Evolutionary conservation across 192 early-diverging fungal species (phyloP).

Genomic region (Powellomyces hirtus): DNA sequence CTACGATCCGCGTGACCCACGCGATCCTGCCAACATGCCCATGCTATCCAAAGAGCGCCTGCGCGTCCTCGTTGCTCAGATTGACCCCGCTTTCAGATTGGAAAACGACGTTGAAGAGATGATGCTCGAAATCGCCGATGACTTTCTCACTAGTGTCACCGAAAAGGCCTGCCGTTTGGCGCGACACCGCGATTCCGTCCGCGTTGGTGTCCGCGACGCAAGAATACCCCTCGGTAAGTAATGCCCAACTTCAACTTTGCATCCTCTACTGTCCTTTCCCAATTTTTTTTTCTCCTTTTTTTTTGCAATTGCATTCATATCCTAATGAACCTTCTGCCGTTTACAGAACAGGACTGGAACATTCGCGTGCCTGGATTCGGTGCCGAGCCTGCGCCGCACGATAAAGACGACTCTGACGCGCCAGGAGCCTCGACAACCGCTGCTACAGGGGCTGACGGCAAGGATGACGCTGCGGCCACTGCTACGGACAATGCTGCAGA

Average conservation of each 20-base stretch:
- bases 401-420: neutral
- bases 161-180: conserved; percentile 24
- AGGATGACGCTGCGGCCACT: neutral
- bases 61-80: conserved; percentile 14
- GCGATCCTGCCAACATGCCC: conserved; percentile 9
- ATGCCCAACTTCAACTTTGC: neutral
- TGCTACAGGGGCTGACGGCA: neutral
- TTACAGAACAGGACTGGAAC: conserved; percentile 33
- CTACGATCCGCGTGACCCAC: conserved; percentile 1
- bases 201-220: conserved; percentile 28
- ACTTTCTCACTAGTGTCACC: conserved; percentile 28
- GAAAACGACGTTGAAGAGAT: conserved; percentile 33
- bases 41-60: conserved; percentile 12
- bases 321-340: neutral
- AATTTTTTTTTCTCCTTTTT: neutral
- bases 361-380: conserved; percentile 37
- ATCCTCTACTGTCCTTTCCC: neutral
- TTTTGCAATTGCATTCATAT: neutral
- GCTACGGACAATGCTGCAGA: neutral
- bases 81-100: conserved; percentile 10
- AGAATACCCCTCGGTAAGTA: conserved; percentile 34
- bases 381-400: neutral
- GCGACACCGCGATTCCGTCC: conserved; percentile 25
- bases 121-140: conserved; percentile 32
- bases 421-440: neutral